Base-by-base conservation (phyloP, 345 rosid genomes). In the Reutealis trisperma region DNA sequence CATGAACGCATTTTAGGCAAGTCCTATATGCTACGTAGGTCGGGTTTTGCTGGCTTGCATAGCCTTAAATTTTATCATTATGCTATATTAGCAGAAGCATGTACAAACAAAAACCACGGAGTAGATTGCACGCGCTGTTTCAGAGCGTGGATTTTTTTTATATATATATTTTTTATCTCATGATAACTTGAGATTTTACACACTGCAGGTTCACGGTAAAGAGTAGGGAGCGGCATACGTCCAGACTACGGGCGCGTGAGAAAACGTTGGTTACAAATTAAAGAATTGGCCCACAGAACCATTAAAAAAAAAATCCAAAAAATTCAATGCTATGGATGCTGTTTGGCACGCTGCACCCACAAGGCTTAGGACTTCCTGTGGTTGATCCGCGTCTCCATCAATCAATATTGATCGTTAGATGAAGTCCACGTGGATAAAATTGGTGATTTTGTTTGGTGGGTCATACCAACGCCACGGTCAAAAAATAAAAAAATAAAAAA, bases 301-400 rank as follows among this genome's bases (percentile, higher is more conserved):
- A 5, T 15, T 18, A 19, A 2, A 22, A 54, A 73, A 60, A 73
- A 69, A 63, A 59, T 19, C 72, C 60, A 0, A 1, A 24, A 47
- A 73, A 57, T 72, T 63, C 19, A 67, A 79, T 72, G 72, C 71
- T 66, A 42, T 52, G 63, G 78, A 61, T 32, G 25, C 41, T 47
- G 65, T 73, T 63, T 49, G 80, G 70, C 78, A 57, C 75, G 72
- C 72, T 72, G 60, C 75, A 67, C 27, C 21, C 61, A 16, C 1
- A 13, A 4, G 34, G 55, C 34, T 7, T 15, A 1, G 37, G 52
- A 5, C 37, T 32, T 64, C 24, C 61, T 18, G 11, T 57, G 24
- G 19, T 18, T 7, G 14, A 15, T 24, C 30, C 70, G 49, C 16
- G 67, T 41, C 63, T 58, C 1, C 5, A 18, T 58, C 3, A 61